phyloP scores from a whole-genome alignment of 176 grass and related monocot genomes.

The Neostapfia colusana region DNA sequence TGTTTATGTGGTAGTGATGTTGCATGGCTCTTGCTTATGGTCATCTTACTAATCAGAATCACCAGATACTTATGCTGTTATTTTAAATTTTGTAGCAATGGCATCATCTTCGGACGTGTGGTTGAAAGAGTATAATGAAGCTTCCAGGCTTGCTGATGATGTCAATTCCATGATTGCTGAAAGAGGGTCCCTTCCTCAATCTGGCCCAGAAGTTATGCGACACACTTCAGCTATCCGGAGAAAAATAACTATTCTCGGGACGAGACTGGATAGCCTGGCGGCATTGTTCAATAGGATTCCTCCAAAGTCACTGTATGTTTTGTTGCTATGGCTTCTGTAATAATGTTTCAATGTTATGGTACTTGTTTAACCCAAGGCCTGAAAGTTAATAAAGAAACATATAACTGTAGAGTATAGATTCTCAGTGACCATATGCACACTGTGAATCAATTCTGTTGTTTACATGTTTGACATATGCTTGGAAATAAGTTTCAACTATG shows the following conservation, averaged over 20 bases:
- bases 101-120: constrained; percentile 68
- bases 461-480: background rate
- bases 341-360: background rate
- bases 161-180: constrained; percentile 79
- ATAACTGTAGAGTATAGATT: constrained; percentile 12
- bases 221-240: constrained; percentile 66
- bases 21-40: background rate
- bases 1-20: background rate
- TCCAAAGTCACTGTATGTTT: constrained; percentile 79
- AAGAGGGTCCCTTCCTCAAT: constrained; percentile 73
- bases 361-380: background rate
- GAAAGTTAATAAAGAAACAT: constrained; percentile 16
- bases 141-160: constrained; percentile 78
- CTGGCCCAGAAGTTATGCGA: constrained; percentile 71
- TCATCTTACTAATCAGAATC: background rate
- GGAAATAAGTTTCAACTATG: constrained; percentile 2
- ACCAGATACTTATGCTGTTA: constrained; percentile 20
- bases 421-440: background rate
- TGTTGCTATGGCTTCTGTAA: background rate
- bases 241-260: constrained; percentile 82
- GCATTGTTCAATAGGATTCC: constrained; percentile 62
- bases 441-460: background rate
- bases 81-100: constrained; percentile 62
- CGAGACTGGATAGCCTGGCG: constrained; percentile 75
- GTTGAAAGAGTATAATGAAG: constrained; percentile 78